phyloP scores from a whole-genome alignment of 495 filamentous ascomycete genomes.

The Penicillium waksmanii region DNA sequence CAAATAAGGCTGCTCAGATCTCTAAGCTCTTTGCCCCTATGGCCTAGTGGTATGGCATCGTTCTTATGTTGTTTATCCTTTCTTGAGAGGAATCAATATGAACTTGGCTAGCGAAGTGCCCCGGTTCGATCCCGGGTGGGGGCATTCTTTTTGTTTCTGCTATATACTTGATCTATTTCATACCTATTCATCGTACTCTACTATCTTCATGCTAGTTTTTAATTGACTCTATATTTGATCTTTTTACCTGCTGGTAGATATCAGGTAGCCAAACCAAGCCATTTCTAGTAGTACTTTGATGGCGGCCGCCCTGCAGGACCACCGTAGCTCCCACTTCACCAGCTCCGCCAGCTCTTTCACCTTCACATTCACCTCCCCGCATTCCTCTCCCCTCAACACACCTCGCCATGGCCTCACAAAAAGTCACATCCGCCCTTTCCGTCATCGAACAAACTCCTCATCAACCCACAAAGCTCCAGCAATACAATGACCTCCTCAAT shows the following conservation, averaged over 20 bases:
- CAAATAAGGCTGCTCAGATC: neutral
- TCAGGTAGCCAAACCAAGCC: no score
- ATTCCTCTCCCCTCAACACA: slow-evolving; percentile 3
- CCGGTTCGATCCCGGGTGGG: slow-evolving; percentile 5
- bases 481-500: slow-evolving; percentile 68
- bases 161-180: neutral
- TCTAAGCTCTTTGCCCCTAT: neutral
- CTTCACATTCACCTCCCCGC: neutral
- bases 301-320: no score
- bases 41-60: slow-evolving; percentile 6
- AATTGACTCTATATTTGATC: neutral
- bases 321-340: no score
- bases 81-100: neutral
- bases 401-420: slow-evolving; percentile 58
- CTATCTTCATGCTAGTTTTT: no score
- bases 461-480: slow-evolving; percentile 57
- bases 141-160: neutral
- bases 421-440: slow-evolving; percentile 58
- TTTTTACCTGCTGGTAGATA: neutral
- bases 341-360: no score
- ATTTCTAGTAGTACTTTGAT: no score
- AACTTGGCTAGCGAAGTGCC: slow-evolving; percentile 6
- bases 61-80: slow-evolving; percentile 2
- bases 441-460: slow-evolving; percentile 56
- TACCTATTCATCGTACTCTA: neutral